phyloP scores from a whole-genome alignment of 306 rosid species.

The Glycine tomentella region DNA sequence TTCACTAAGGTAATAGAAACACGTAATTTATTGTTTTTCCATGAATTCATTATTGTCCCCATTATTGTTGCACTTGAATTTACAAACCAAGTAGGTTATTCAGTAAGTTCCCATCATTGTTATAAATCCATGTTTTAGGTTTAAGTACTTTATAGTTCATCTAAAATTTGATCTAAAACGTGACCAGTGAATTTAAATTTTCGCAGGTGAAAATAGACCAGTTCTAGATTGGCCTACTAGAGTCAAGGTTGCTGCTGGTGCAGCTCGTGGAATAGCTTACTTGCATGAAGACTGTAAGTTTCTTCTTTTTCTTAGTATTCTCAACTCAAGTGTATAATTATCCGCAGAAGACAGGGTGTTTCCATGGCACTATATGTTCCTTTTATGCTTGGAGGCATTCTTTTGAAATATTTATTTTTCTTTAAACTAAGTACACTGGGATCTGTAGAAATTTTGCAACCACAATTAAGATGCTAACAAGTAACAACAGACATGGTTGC shows the following conservation, averaged over 20 bases:
- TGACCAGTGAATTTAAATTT: slow-evolving; percentile 27
- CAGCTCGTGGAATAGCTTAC: too few species aligned
- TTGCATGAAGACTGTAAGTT: too few species aligned
- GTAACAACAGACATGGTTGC: neutral
- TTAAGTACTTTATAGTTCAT: slow-evolving; percentile 24
- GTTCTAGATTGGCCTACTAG: slow-evolving; percentile 74
- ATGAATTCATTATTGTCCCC: too few species aligned
- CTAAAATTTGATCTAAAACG: slow-evolving; percentile 25
- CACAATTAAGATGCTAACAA: neutral
- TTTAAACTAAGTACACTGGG: too few species aligned
- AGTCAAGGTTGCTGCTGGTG: too few species aligned
- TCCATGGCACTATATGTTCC: too few species aligned
- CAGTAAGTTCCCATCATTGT: neutral
- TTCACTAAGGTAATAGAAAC: neutral
- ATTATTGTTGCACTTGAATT: neutral
- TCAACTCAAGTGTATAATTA: neutral
- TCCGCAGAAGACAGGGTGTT: too few species aligned
- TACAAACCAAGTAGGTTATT: slow-evolving; percentile 24
- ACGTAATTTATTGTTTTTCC: neutral
- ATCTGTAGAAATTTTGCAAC: neutral
- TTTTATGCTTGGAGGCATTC: too few species aligned
- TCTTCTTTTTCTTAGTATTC: slow-evolving; percentile 35
- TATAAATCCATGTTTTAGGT: slow-evolving; percentile 26
- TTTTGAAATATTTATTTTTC: too few species aligned
- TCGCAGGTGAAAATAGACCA: slow-evolving; percentile 64